Base-by-base conservation (phyloP, 768 basidiomycete genomes). In the Psilocybe cyanescens region DNA sequence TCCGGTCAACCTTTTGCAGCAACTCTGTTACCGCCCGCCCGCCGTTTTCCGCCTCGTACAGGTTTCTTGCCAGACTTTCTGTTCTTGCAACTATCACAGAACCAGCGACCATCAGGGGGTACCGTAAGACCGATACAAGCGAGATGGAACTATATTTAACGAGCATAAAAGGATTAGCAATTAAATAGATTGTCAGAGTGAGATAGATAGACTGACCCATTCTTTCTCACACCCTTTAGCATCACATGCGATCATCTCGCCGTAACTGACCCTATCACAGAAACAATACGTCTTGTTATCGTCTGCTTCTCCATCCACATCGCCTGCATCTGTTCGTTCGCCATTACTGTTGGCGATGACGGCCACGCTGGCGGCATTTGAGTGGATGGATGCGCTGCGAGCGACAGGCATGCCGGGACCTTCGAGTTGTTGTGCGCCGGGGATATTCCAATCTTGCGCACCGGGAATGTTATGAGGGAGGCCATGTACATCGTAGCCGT, bases 191-290 rank as follows among this genome's bases (percentile, higher is more conserved):
- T 56, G 57, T 48, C 41, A 65, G 56, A 37, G 56, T 51, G 55
- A 57, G 17, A 54, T 28, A 41, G 46, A 53, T 46, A 45, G 24
- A 88, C 92, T 71, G 67, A 96, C 95, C 95, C 95, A 97, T 89
- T 96, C 94, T 60, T 81, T 80, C 67, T 89, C 86, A 76, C 95
- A 97, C 48, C 82, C 80, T 16, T 79, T 77, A 68, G 89, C 92
- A 72, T 97, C 95, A 72, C 95, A 97, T 24, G 89, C 95, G 67
- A 97, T 92, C 95, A 97, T 97, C 77, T 95, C 91, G 39, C 95
- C 95, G 67, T 90, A 95, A 69, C 92, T 94, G 61, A 87, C 82
- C 16, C 90, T 80, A 65, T 92, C 82, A 74, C 95, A 98, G 79
- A 88, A 83, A 75, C 95, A 98, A 71, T 98, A 97, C 12, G 83